phyloP scores from a whole-genome alignment of 805 yeast species.

The Sugiyamaella smithiae region DNA sequence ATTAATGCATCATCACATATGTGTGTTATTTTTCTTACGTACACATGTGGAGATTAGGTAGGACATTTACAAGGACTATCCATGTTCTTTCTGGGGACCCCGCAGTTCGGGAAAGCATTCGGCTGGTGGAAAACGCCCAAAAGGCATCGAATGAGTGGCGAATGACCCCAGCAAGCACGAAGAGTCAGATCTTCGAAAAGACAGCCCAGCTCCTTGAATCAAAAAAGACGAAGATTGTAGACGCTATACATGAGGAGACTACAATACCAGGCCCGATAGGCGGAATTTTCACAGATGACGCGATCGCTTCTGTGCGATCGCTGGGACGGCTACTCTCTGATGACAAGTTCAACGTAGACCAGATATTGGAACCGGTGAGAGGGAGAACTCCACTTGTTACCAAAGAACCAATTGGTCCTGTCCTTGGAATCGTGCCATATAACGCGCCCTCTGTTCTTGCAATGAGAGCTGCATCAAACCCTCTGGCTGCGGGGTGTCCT shows the following conservation, averaged over 20 bases:
- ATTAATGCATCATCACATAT: too few relatives aligned
- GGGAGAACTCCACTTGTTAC: constrained; percentile 62
- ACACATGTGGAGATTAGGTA: neutral
- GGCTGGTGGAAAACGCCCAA: neutral
- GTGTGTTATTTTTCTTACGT: neutral
- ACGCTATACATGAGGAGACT: constrained; percentile 41
- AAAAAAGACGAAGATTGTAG: constrained; percentile 1
- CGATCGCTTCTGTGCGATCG: constrained; percentile 61
- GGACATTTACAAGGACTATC: neutral
- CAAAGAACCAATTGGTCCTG: constrained; percentile 82
- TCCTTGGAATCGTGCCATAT: constrained; percentile 87
- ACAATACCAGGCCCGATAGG: constrained; percentile 59
- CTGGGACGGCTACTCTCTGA: constrained; percentile 77
- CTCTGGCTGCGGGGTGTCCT: constrained; percentile 80
- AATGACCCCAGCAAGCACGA: neutral
- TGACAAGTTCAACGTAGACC: constrained; percentile 44
- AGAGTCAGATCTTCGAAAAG: constrained; percentile 11
- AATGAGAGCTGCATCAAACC: constrained; percentile 81
- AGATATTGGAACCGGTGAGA: constrained; percentile 56
- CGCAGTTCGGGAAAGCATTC: neutral
- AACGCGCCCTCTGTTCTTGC: constrained; percentile 82
- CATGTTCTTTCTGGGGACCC: neutral
- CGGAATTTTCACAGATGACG: constrained; percentile 70
- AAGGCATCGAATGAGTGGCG: constrained; percentile 3
- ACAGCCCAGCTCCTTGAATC: constrained; percentile 14